These are phyloP conservation scores for Obba rivulosa DNA, from an alignment of 768 basidiomycete genomes.

Conservation along the genomic window DNA sequence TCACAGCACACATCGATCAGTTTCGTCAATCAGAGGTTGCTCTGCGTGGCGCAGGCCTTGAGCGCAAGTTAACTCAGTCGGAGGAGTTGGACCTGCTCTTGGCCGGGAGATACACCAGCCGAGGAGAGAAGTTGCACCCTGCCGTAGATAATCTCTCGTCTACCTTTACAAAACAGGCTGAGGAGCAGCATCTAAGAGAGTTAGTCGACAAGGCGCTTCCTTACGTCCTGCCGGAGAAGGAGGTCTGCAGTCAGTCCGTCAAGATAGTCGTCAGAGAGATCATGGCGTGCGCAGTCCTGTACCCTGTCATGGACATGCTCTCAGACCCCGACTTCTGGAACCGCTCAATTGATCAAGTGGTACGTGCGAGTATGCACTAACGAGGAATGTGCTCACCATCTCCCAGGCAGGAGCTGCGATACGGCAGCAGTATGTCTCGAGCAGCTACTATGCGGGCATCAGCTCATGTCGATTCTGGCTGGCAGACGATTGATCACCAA, in stretches of 20 bases:
- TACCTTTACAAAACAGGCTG: slow-evolving; percentile 82
- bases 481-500: slow-evolving; percentile 78
- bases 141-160: slow-evolving; percentile 87
- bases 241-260: slow-evolving; percentile 64
- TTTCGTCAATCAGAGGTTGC: slow-evolving; percentile 88
- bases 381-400: slow-evolving; percentile 2
- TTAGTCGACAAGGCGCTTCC: slow-evolving; percentile 71
- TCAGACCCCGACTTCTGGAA: slow-evolving; percentile 99
- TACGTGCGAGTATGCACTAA: slow-evolving; percentile 34
- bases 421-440: slow-evolving; percentile 57
- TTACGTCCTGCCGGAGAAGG: slow-evolving; percentile 68
- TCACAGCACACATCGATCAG: slow-evolving; percentile 85
- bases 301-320: slow-evolving; percentile 89
- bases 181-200: slow-evolving; percentile 77
- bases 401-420: slow-evolving; percentile 61
- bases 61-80: slow-evolving; percentile 80
- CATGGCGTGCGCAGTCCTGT: slow-evolving; percentile 72
- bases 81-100: slow-evolving; percentile 86
- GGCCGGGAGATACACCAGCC: slow-evolving; percentile 73
- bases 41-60: slow-evolving; percentile 75
- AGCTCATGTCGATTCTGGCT: slow-evolving; percentile 3
- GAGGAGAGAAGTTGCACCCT: slow-evolving; percentile 68
- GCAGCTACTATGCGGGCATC: slow-evolving; percentile 35
- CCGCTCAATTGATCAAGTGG: slow-evolving; percentile 84
- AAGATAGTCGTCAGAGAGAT: slow-evolving; percentile 77